Conservation (phyloP, 306 rosid genomes). For the Cercis canadensis region DNA sequence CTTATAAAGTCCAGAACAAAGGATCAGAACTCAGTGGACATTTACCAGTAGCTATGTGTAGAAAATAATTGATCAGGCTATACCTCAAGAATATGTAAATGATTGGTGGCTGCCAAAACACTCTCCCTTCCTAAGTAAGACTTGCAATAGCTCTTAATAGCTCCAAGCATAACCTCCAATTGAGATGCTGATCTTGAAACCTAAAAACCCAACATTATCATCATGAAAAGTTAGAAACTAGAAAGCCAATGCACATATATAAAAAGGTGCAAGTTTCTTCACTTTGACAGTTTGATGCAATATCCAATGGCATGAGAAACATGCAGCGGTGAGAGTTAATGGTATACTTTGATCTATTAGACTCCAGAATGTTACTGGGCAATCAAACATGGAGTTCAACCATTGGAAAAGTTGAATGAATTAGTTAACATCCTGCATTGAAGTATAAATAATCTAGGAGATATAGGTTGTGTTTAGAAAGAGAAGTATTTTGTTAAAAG, state of each 20-base stretch:
- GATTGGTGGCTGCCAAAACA: conserved; percentile 69
- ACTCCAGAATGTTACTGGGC: conserved; percentile 9
- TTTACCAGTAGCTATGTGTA: conserved; percentile 28
- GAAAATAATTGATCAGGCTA: conserved; percentile 29
- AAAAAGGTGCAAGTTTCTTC: neutral
- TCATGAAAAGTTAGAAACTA: conserved; percentile 32
- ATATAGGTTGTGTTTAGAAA: too few species aligned
- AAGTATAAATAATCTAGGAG: too few species aligned
- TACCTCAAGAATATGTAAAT: conserved; percentile 86
- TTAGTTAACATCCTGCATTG: too few species aligned
- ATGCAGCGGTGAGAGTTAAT: conserved; percentile 10
- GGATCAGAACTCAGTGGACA: conserved; percentile 30
- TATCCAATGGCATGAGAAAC: neutral
- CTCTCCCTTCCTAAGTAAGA: conserved; percentile 67
- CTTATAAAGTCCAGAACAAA: conserved; percentile 47
- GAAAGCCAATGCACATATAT: conserved; percentile 15
- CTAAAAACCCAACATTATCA: conserved; percentile 47
- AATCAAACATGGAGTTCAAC: conserved; percentile 10
- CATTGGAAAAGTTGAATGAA: conserved; percentile 9
- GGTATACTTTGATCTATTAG: conserved; percentile 12
- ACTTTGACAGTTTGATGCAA: conserved; percentile 18
- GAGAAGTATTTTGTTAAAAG: too few species aligned
- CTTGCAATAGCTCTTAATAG: conserved; percentile 81
- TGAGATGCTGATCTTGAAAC: conserved; percentile 83
- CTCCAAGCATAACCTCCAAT: conserved; percentile 89